Evolutionary conservation across 768 basidiomycete genomes (phyloP).

Genomic region (Boletus reticuloceps): DNA sequence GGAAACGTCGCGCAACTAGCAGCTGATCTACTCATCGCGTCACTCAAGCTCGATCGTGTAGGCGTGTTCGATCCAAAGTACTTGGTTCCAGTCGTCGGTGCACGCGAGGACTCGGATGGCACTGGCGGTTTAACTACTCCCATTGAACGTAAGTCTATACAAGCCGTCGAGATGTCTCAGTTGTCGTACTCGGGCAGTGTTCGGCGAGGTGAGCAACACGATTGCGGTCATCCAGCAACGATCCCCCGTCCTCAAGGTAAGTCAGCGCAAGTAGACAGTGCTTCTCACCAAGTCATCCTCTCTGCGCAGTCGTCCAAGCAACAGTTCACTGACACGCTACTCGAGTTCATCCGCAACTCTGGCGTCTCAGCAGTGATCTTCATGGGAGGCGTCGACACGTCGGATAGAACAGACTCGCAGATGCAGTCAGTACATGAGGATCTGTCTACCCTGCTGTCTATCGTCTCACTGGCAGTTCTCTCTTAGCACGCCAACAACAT

Average conservation of each 20-base stretch:
- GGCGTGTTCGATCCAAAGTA: slow-evolving; percentile 63
- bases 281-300: neutral
- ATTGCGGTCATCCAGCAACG: slow-evolving; percentile 74
- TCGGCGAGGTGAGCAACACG: slow-evolving; percentile 47
- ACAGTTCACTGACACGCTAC: slow-evolving; percentile 56
- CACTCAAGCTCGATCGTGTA: slow-evolving; percentile 55
- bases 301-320: slow-evolving; percentile 58
- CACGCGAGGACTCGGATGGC: slow-evolving; percentile 51
- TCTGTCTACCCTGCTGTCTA: neutral
- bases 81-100: slow-evolving; percentile 70
- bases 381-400: slow-evolving; percentile 72
- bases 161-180: neutral
- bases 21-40: slow-evolving; percentile 68
- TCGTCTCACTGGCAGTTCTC: slow-evolving; percentile 3
- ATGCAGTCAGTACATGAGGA: slow-evolving; percentile 56
- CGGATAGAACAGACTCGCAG: slow-evolving; percentile 72
- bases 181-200: slow-evolving; percentile 45
- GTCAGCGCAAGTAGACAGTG: slow-evolving; percentile 3
- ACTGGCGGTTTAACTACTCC: slow-evolving; percentile 65
- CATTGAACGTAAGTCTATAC: slow-evolving; percentile 58
- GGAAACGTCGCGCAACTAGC: slow-evolving; percentile 83
- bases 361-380: slow-evolving; percentile 56
- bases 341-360: slow-evolving; percentile 53
- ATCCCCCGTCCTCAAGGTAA: slow-evolving; percentile 75
- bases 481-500: slow-evolving; percentile 63